These are phyloP conservation scores for Pseudogymnoascus sp. DNA, from an alignment of 2,329 filamentous ascomycete genomes.

Conservation along the genomic window DNA sequence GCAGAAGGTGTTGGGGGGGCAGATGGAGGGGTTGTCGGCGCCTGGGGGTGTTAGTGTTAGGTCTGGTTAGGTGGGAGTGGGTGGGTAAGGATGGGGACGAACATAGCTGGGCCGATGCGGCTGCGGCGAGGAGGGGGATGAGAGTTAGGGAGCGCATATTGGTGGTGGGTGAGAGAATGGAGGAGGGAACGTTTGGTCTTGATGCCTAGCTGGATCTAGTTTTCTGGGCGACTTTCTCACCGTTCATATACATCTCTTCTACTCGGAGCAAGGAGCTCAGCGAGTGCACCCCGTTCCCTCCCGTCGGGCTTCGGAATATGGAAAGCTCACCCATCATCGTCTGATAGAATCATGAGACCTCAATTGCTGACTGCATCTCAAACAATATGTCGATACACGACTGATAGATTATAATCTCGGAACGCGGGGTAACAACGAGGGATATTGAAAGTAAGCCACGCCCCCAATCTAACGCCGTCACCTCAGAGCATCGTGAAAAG, in stretches of 20 bases:
- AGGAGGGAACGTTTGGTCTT: neutral
- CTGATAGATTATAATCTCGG: neutral
- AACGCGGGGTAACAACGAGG: neutral
- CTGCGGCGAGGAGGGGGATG: neutral
- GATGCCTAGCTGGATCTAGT: neutral
- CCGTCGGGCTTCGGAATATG: neutral
- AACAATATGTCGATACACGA: neutral
- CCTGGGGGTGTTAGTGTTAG: neutral
- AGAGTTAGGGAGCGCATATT: neutral
- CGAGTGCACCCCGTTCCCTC: too few relatives aligned
- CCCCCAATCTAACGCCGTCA: neutral
- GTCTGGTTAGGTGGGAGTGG: neutral
- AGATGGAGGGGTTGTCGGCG: neutral
- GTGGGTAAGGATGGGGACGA: neutral
- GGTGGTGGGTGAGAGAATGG: too few relatives aligned
- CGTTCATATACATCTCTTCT: neutral
- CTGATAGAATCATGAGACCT: conserved; percentile 2
- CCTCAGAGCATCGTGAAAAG: neutral
- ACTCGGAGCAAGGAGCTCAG: neutral
- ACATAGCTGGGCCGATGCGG: conserved; percentile 1
- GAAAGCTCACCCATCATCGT: neutral
- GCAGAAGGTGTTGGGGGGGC: neutral
- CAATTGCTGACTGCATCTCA: neutral
- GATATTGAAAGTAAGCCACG: neutral
- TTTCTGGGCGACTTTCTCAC: neutral